Evolutionary conservation across 208 protist species (phyloP), one percentile per base, ranked within the genome.

Genomic region (Trypanosomatidae sp.): DNA sequence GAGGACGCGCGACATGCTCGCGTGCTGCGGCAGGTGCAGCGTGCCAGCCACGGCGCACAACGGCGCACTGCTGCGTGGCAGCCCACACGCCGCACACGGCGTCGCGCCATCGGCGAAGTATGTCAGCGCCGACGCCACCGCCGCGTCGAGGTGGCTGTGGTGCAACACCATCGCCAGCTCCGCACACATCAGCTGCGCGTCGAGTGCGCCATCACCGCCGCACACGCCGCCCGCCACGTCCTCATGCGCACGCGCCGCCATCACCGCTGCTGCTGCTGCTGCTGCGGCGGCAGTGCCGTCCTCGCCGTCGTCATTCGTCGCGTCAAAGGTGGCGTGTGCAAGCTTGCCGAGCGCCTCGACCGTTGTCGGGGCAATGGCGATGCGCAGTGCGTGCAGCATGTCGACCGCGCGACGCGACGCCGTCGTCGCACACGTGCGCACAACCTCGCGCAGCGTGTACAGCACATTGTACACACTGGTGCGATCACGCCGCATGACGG

Each of bases 91-190:
- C 15, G 62, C 66, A 56, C 85, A 93, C 38, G 73, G 62, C 16
- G 66, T 61, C 7, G 73, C 69, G 18, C 71, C 77, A 52, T 93
- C 76, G 25, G 63, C 55, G 48, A 90, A 79, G 57, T 93, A 84
- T 26, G 72, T 63, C 18, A 88, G 48, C 20, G 77, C 67, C 20
- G 80, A 80, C 44, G 87, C 74, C 45, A 89, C 72, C 16, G 85
- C 85, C 33, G 82, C 85, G 41, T 59, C 54, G 32, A 93, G 73
- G 57, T 93, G 76, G 43, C 72, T 52, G 45, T 88, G 67, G 58
- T 90, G 80, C 28, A 93, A 58, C 55, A 90, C 85, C 85, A 93
- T 93, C n/a, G 74, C 76, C 33, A 90, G 48, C 48, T 93, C 80
- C n/a, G 80, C 85, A 48, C 85, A 93, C 32, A 93, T 56, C 54